Evolutionary conservation across 129 eudicot genomes (phyloP), one percentile per base, ranked within the genome.

Genomic region (Helianthus tuberosus): DNA sequence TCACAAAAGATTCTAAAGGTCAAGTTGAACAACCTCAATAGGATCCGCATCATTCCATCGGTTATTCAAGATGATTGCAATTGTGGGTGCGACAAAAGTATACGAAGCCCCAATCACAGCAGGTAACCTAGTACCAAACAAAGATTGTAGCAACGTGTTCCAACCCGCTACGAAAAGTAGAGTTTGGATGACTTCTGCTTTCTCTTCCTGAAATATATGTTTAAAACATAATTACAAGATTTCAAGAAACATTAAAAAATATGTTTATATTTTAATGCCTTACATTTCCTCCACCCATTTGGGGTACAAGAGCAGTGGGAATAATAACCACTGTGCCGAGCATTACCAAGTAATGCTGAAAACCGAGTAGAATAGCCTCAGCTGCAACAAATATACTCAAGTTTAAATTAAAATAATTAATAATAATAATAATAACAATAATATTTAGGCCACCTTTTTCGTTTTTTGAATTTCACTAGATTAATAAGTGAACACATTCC

Each of bases 271-370:
- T 65, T 41, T 20, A 14, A 64, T 63, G 64, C 68, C 76, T 79
- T 71, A 88, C 95, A 72, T 86, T 88, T 85, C 90, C 91, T 66
- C 95, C 95, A 14, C 95, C 95, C 95, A 88, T 88, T 77, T 88
- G 95, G 54, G 95, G 95, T 78, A 88, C 95, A 72, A 88, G 90
- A 64, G 90, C 90, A 5, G 86, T 85, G 75, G 95, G 95, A 75
- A 88, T 88, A 49, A 88, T 81, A 43, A 88, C 93, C 0, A 86
- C 78, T 55, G 93, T 85, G 23, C 93, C 93, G 48, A 88, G 93
- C 93, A 88, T 85, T 43, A 88, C 90, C 48, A 88, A 49, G 47
- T 82, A 88, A 77, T 88, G 93, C 57, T 88, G 90, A 75, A 88
- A 88, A 23, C 93, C 93, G 9, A 88, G 87, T 23, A 88, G 80